Evolutionary conservation across 1,284 basidiomycete species (phyloP).

Genomic region (Ustilago cynodontis): DNA sequence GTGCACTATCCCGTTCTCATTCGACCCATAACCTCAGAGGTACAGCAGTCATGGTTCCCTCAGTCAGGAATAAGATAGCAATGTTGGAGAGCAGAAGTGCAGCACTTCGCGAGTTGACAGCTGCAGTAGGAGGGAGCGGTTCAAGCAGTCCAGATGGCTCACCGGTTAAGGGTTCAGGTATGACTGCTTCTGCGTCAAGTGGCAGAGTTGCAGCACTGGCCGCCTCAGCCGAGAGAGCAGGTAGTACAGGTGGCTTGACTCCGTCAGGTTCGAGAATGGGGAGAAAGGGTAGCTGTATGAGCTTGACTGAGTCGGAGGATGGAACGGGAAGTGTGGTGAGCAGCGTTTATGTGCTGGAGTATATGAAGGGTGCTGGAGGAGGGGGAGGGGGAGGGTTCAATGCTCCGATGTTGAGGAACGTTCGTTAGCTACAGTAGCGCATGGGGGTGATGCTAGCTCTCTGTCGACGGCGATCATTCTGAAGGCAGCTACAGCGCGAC

Average conservation of each 20-base stretch:
- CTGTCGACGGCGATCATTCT: too few species aligned
- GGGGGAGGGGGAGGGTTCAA: constrained; percentile 37
- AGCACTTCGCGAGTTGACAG: constrained; percentile 52
- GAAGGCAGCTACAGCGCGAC: too few species aligned
- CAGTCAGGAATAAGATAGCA: constrained; percentile 65
- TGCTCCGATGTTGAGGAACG: constrained; percentile 45
- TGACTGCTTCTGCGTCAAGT: neutral
- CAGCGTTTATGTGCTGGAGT: constrained; percentile 39
- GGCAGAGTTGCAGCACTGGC: constrained; percentile 27
- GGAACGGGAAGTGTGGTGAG: constrained; percentile 18
- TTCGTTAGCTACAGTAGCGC: constrained; percentile 6
- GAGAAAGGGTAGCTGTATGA: constrained; percentile 35
- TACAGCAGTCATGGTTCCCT: constrained; percentile 54
- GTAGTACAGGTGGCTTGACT: constrained; percentile 6
- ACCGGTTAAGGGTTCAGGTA: neutral
- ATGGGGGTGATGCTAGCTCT: too few species aligned
- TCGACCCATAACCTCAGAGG: constrained; percentile 54
- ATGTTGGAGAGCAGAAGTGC: constrained; percentile 54
- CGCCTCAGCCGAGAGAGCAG: constrained; percentile 14
- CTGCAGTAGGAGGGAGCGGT: neutral
- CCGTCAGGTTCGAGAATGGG: constrained; percentile 21
- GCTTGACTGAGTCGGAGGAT: constrained; percentile 35
- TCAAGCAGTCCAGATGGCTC: constrained; percentile 15
- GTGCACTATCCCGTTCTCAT: constrained; percentile 33
- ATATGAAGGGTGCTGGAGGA: constrained; percentile 32